Conservation (phyloP, 352 stramenopile species). For the Blastocystis sp. region DNA sequence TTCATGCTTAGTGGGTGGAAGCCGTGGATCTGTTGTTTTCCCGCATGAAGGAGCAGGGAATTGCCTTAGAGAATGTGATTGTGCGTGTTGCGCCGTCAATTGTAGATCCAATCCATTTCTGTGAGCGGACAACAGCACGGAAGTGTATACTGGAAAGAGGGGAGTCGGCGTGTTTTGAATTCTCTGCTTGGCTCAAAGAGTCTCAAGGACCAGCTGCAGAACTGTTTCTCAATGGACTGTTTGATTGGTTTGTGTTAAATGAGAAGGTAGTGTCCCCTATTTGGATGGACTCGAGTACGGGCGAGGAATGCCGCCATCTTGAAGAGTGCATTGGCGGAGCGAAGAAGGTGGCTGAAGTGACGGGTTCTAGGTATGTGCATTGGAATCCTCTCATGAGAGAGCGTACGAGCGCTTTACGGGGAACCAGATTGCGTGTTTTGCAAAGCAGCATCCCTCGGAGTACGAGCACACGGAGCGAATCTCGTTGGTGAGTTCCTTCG, state of each 20-base stretch:
- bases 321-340: conserved; percentile 70
- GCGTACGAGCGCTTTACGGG: conserved; percentile 76
- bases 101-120: conserved; percentile 63
- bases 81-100: not conserved
- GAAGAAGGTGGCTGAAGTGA: conserved; percentile 64
- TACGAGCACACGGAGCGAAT: conserved; percentile 70
- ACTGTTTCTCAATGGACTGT: conserved; percentile 6
- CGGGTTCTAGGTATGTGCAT: conserved; percentile 72
- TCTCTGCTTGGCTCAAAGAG: not conserved
- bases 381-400: conserved; percentile 20
- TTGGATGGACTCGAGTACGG: conserved; percentile 75
- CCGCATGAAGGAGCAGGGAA: conserved; percentile 24
- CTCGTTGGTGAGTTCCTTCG: conserved; percentile 74
- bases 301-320: conserved; percentile 44
- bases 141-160: conserved; percentile 74
- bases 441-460: conserved; percentile 8
- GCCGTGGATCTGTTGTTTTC: conserved; percentile 73
- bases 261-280: conserved; percentile 67
- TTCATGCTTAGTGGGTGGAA: conserved; percentile 74
- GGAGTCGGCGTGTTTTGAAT: conserved; percentile 3
- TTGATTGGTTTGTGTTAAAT: conserved; percentile 21
- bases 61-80: conserved; percentile 57
- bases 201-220: conserved; percentile 23
- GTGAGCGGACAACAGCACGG: conserved; percentile 76
- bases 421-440: conserved; percentile 75